phyloP scores from a whole-genome alignment of 805 yeast species.

The Hanseniaspora clermontiae region DNA sequence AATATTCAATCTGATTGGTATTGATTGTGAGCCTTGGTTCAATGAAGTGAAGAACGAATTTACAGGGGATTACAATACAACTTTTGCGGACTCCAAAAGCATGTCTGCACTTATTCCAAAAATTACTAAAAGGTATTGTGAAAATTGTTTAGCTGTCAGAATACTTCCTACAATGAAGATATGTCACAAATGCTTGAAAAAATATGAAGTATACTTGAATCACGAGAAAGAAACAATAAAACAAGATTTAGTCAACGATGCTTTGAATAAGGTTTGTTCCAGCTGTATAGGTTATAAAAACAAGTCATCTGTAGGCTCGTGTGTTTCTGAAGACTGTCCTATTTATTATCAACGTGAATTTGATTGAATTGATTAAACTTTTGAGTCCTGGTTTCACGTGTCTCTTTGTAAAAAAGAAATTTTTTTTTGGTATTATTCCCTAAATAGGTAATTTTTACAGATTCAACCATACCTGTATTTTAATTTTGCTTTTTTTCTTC shows the following conservation, averaged over 20 bases:
- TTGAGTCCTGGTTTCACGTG: neutral
- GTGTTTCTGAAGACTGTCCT: slow-evolving; percentile 55
- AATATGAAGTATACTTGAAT: slow-evolving; percentile 9
- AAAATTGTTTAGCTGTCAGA: slow-evolving; percentile 1
- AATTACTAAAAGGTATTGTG: slow-evolving; percentile 4
- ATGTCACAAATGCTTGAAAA: slow-evolving; percentile 8
- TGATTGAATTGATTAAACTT: neutral
- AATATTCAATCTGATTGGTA: slow-evolving; percentile 70
- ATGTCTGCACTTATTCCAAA: neutral
- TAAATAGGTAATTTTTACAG: neutral
- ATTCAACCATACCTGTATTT: neutral
- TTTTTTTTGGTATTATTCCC: neutral
- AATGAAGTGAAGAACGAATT: slow-evolving; percentile 1
- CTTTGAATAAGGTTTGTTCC: slow-evolving; percentile 28
- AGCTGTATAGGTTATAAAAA: slow-evolving; percentile 27
- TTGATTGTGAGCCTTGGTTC: slow-evolving; percentile 64
- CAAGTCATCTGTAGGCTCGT: slow-evolving; percentile 28
- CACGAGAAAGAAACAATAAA: slow-evolving; percentile 4
- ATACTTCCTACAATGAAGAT: neutral
- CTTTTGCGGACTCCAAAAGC: neutral
- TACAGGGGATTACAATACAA: neutral
- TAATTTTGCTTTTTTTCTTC: neutral
- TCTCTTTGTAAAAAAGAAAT: neutral
- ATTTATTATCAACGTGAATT: slow-evolving; percentile 44
- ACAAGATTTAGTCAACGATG: slow-evolving; percentile 23